Evolutionary conservation across 345 rosid species (phyloP).

Genomic region (Sapria himalayana): DNA sequence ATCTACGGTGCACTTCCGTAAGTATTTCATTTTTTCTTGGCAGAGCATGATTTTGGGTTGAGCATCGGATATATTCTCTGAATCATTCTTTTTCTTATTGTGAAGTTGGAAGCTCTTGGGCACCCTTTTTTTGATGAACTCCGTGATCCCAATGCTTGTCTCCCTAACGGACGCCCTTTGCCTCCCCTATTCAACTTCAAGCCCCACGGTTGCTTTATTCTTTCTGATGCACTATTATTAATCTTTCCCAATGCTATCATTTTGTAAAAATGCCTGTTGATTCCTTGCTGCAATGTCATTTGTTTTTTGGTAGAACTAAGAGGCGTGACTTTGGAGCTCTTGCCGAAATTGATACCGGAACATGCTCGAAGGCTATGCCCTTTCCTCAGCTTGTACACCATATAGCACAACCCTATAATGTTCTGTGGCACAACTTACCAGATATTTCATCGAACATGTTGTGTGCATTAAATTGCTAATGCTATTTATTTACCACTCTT

Average conservation of each 20-base stretch:
- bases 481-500: no score
- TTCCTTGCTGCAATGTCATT: no score
- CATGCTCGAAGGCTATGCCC: conserved; percentile 28
- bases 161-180: conserved; percentile 79
- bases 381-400: conserved; percentile 13
- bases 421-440: no score
- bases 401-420: no score
- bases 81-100: neutral
- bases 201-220: conserved; percentile 82
- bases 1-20: conserved; percentile 72
- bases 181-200: conserved; percentile 83
- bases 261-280: no score
- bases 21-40: conserved; percentile 12
- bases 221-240: no score
- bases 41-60: neutral
- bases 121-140: conserved; percentile 96
- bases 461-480: no score
- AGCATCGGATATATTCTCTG: no score
- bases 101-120: conserved; percentile 64
- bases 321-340: conserved; percentile 23
- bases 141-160: conserved; percentile 48
- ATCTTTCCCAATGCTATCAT: no score
- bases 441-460: no score
- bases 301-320: conserved; percentile 30
- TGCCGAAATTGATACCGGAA: conserved; percentile 21